Evolutionary conservation across 2,329 filamentous ascomycete genomes (phyloP).

Genomic region (Nannizziopsis barbatae): DNA sequence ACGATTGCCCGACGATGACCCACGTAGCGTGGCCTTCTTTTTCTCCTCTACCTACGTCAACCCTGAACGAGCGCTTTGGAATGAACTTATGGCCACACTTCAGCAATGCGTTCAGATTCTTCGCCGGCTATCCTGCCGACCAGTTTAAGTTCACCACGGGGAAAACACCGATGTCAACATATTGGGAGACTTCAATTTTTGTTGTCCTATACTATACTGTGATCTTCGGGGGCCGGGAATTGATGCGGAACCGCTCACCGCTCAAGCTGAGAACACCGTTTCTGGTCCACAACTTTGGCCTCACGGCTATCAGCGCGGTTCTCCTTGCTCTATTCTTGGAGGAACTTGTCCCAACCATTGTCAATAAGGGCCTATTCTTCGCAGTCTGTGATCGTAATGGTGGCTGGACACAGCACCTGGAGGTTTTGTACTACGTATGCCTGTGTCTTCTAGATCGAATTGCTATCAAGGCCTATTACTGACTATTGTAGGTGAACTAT

Average conservation of each 20-base stretch:
- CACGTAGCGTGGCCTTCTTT: too few relatives aligned
- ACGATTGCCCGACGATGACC: too few relatives aligned
- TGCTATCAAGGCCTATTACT: not conserved
- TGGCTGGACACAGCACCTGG: conserved; percentile 78
- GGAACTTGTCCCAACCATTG: conserved; percentile 68
- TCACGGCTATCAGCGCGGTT: conserved; percentile 65
- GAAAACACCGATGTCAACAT: conserved; percentile 72
- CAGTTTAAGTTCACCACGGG: conserved; percentile 70
- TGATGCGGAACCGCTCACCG: conserved; percentile 70
- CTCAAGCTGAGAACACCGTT: conserved; percentile 74
- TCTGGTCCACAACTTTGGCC: conserved; percentile 82
- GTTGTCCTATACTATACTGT: conserved; percentile 74
- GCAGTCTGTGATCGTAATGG: conserved; percentile 61
- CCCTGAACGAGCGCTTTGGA: conserved; percentile 75
- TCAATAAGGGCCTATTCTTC: conserved; percentile 66
- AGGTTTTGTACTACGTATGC: conserved; percentile 84
- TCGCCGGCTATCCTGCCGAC: conserved; percentile 64
- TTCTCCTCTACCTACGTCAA: conserved; percentile 41
- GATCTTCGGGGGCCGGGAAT: conserved; percentile 76
- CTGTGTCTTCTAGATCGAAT: not conserved
- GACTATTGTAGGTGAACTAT: conserved; percentile 61
- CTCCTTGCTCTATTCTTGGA: conserved; percentile 72
- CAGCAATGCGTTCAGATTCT: conserved; percentile 61
- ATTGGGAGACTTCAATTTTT: conserved; percentile 64
- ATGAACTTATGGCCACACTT: conserved; percentile 80